phyloP scores from a whole-genome alignment of 768 basidiomycete species.

The Tylopilus subfusipes region DNA sequence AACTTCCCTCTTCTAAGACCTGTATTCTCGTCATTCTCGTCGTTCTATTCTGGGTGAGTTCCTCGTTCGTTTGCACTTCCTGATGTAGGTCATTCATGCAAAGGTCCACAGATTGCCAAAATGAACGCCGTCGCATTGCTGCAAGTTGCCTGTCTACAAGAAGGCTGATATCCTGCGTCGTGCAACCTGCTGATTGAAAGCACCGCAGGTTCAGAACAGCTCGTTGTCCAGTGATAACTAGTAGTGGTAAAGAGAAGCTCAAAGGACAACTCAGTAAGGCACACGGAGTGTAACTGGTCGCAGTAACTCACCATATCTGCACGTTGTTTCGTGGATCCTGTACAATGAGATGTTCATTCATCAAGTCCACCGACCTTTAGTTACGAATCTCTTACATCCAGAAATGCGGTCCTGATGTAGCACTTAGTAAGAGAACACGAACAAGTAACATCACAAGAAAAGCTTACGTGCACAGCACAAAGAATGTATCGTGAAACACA shows the following conservation, averaged over 20 bases:
- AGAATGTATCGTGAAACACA: neutral
- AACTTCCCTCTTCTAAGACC: neutral
- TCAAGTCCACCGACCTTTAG: neutral
- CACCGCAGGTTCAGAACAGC: neutral
- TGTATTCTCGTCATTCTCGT: neutral
- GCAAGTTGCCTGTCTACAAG: neutral
- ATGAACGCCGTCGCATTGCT: neutral
- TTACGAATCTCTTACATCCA: neutral
- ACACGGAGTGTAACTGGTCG: neutral
- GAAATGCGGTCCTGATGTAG: neutral
- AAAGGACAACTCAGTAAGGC: too few species aligned
- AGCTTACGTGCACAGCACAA: constrained; percentile 4
- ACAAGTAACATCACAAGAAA: neutral
- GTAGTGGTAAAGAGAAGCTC: constrained; percentile 10
- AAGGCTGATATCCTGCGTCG: neutral
- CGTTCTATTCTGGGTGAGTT: neutral
- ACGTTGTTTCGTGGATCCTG: constrained; percentile 7
- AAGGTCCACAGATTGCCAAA: neutral
- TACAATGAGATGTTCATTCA: neutral
- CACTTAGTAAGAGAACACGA: neutral
- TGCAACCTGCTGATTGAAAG: neutral
- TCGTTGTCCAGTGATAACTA: constrained; percentile 17
- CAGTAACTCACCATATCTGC: neutral
- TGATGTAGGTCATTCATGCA: constrained; percentile 1
- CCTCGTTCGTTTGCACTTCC: neutral